Conservation (phyloP, 495 filamentous ascomycete genomes). For the Aspergillus homomorphus region DNA sequence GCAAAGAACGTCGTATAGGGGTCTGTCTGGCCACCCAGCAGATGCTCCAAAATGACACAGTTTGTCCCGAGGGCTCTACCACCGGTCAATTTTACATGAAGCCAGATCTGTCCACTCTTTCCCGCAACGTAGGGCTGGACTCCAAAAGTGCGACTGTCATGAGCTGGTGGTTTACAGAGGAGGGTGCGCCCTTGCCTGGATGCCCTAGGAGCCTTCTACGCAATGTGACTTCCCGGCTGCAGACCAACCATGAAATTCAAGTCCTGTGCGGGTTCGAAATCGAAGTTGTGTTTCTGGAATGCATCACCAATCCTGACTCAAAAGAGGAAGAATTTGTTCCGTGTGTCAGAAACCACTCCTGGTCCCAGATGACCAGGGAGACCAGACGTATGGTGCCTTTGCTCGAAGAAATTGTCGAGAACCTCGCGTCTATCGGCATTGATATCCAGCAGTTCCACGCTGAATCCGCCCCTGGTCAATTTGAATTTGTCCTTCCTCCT, state of each 20-base stretch:
- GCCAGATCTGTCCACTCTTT: conserved; percentile 58
- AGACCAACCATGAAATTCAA: conserved; percentile 39
- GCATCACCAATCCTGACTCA: conserved; percentile 18
- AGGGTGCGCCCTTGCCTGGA: conserved; percentile 26
- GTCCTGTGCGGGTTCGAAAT: conserved; percentile 78
- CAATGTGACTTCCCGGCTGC: conserved; percentile 44
- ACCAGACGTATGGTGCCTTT: conserved; percentile 47
- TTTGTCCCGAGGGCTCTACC: conserved; percentile 34
- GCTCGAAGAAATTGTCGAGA: conserved; percentile 59
- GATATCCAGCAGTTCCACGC: conserved; percentile 72
- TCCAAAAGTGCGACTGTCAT: conserved; percentile 54
- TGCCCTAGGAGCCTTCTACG: conserved; percentile 61
- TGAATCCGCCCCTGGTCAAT: conserved; percentile 72
- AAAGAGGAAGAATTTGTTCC: conserved; percentile 20
- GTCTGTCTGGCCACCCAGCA: conserved; percentile 54
- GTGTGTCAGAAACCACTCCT: conserved; percentile 47
- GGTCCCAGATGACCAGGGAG: conserved; percentile 43
- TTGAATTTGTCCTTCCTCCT: conserved; percentile 73
- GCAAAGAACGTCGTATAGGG: conserved; percentile 50
- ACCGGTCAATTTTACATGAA: conserved; percentile 60
- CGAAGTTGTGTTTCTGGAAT: conserved; percentile 68
- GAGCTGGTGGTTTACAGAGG: conserved; percentile 52
- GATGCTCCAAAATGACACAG: conserved; percentile 50
- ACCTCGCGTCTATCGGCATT: conserved; percentile 60
- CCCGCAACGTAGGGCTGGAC: conserved; percentile 48